Percentiles rank a stretch among this genome's conserved stretches.
phyloP scores from a whole-genome alignment of 805 yeast species.

The Lachancea sp. region DNA sequence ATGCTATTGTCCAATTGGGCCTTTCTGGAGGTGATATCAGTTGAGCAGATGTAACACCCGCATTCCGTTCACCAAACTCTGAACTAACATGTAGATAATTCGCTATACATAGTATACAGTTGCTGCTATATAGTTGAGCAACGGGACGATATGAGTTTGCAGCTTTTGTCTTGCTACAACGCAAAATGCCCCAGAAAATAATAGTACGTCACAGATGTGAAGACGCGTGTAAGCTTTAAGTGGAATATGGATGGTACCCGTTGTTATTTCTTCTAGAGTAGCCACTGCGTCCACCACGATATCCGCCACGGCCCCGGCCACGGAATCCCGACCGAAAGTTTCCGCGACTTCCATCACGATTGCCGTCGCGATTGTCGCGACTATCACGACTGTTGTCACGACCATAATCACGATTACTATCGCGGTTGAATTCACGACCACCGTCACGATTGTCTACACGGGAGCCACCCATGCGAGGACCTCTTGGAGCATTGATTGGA shows the following conservation, averaged over 20 bases:
- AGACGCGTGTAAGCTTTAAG: constrained; percentile 11
- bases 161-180: background rate
- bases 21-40: constrained; percentile 25
- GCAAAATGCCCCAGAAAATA: background rate
- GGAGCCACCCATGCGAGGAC: constrained; percentile 35
- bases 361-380: constrained; percentile 30
- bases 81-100: background rate
- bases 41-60: background rate
- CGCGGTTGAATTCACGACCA: constrained; percentile 25
- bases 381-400: constrained; percentile 18
- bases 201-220: no score
- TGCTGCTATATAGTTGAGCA: background rate
- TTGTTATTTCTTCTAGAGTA: constrained; percentile 18
- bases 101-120: background rate
- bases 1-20: constrained; percentile 42
- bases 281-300: constrained; percentile 24
- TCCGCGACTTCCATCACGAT: constrained; percentile 27
- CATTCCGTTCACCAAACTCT: background rate
- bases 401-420: constrained; percentile 16
- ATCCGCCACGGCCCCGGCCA: constrained; percentile 20
- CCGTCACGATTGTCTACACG: constrained; percentile 26
- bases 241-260: constrained; percentile 32
- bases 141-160: background rate
- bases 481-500: constrained; percentile 43
- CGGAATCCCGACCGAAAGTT: constrained; percentile 14